These are phyloP conservation scores for Cadophora sp. DNA, from an alignment of 2,329 filamentous ascomycete genomes.

Conservation along the genomic window DNA sequence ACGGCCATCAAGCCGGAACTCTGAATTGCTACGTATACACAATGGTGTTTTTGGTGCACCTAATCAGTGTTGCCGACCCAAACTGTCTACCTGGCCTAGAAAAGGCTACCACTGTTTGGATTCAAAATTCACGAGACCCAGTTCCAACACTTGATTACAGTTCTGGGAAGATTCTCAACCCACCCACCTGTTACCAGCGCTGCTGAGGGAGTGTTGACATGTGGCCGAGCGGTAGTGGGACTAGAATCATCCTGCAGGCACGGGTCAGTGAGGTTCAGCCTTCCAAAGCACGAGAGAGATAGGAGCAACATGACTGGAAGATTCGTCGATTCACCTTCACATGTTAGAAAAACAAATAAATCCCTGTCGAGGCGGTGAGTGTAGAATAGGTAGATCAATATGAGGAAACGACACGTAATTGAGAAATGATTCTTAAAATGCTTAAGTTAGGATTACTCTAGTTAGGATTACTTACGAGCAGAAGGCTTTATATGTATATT, in stretches of 20 bases:
- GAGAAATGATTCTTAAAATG: no score
- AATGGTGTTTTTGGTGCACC: constrained; percentile 8
- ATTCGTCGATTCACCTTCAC: constrained; percentile 1
- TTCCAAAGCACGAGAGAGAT: constrained; percentile 13
- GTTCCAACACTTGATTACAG: constrained; percentile 9
- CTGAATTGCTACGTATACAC: constrained; percentile 6
- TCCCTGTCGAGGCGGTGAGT: neutral
- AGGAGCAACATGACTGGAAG: constrained; percentile 6
- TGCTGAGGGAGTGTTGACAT: neutral
- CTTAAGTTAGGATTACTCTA: no score
- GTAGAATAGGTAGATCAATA: no score
- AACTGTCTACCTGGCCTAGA: constrained; percentile 7
- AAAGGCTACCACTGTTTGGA: constrained; percentile 7
- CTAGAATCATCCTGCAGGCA: constrained; percentile 4
- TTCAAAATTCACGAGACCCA: neutral
- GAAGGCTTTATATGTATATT: no score
- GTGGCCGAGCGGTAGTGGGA: constrained; percentile 1
- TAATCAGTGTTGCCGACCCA: constrained; percentile 2
- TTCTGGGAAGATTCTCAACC: neutral
- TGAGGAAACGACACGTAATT: no score
- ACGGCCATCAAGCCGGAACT: constrained; percentile 12
- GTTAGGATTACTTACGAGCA: no score
- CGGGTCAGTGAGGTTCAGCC: constrained; percentile 10
- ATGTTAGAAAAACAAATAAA: neutral
- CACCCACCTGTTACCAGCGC: neutral